phyloP scores from a whole-genome alignment of 768 basidiomycete species.

The Hericium erinaceus region DNA sequence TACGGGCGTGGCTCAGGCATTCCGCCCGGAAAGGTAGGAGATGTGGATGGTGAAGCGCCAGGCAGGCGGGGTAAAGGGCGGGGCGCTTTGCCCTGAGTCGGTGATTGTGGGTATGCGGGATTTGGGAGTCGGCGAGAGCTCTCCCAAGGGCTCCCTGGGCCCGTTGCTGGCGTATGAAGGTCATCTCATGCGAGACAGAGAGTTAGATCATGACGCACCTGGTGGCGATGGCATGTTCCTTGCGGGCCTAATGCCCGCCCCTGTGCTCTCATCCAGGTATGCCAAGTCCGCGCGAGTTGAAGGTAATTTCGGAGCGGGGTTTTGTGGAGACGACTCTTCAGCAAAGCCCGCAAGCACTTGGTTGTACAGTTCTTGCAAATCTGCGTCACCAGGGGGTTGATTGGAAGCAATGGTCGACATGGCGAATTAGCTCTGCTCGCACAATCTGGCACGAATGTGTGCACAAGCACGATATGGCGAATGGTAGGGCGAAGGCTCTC shows the following conservation, averaged over 20 bases:
- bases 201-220: not conserved
- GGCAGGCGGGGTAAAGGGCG: constrained; percentile 14
- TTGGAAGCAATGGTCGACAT: constrained; percentile 12
- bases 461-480: not conserved
- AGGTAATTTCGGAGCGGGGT: constrained; percentile 8
- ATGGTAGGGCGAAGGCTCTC: not conserved
- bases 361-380: constrained; percentile 65
- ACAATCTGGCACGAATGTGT: no score
- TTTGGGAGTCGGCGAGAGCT: constrained; percentile 7
- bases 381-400: constrained; percentile 49
- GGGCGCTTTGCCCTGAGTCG: constrained; percentile 9
- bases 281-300: not conserved
- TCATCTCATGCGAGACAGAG: not conserved
- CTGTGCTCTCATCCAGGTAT: no score
- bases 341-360: constrained; percentile 65
- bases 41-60: constrained; percentile 1
- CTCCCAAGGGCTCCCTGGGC: constrained; percentile 7
- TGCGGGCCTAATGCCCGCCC: not conserved
- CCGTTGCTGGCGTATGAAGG: not conserved
- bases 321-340: constrained; percentile 33
- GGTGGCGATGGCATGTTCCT: not conserved
- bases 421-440: no score
- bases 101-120: constrained; percentile 9
- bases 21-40: constrained; percentile 6
- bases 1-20: constrained; percentile 13